Conservation (phyloP, 2,329 filamentous ascomycete species). For the Claviceps sorghi region DNA sequence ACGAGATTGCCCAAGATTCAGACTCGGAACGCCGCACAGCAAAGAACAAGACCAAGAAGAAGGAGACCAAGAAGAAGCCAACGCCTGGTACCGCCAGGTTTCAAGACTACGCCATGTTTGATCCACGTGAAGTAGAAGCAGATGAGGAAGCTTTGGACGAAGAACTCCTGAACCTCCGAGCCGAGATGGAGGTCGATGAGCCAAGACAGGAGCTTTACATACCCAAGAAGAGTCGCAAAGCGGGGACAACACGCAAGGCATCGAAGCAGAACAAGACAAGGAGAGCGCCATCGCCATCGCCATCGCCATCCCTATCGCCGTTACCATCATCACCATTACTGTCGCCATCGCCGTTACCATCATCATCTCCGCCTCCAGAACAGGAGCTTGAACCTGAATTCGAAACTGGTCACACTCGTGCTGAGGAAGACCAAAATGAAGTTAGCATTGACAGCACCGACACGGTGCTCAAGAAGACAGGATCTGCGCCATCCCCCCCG, state of each 20-base stretch:
- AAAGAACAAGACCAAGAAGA: constrained; percentile 14
- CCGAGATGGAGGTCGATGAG: constrained; percentile 30
- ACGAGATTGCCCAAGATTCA: constrained; percentile 32
- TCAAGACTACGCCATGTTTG: constrained; percentile 36
- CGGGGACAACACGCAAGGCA: constrained; percentile 32
- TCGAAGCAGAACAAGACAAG: constrained; percentile 36
- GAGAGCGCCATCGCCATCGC: constrained; percentile 19
- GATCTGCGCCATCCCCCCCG: constrained; percentile 7
- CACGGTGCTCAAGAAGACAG: constrained; percentile 25
- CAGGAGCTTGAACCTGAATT: constrained; percentile 5
- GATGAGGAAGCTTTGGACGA: constrained; percentile 36
- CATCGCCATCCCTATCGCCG: constrained; percentile 6
- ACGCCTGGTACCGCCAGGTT: constrained; percentile 18
- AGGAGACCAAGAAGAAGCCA: constrained; percentile 8
- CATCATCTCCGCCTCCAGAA: not conserved
- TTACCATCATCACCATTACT: constrained; percentile 1
- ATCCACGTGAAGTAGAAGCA: constrained; percentile 28
- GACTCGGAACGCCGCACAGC: constrained; percentile 25
- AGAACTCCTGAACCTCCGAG: constrained; percentile 34
- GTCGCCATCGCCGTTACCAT: constrained; percentile 10
- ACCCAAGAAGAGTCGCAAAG: constrained; percentile 41
- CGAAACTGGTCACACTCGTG: constrained; percentile 6
- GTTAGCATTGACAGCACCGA: constrained; percentile 26
- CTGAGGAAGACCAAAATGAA: constrained; percentile 9
- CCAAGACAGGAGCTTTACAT: constrained; percentile 25